Evolutionary conservation across 306 rosid species (phyloP), one percentile per base, ranked within the genome.

Genomic region (Nissolia schottii): DNA sequence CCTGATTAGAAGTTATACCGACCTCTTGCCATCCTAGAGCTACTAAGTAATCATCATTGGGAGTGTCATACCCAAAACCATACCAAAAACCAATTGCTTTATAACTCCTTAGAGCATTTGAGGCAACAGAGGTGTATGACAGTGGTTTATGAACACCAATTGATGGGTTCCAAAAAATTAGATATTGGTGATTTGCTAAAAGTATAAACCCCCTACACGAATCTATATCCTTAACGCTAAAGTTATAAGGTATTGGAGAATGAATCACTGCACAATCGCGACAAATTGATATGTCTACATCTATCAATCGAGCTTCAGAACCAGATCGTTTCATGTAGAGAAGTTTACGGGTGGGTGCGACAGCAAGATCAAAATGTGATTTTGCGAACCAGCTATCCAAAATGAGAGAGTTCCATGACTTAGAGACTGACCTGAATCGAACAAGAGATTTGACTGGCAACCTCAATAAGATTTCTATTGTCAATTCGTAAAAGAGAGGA

Each of bases 81-180:
- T 6, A 29, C 3, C 3, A 1, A 4, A 32, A 32, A 32, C 0
- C 6, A 32, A 32, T 5, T 0, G 0, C 37, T 1, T 32, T 0
- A 5, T 32, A 7, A 4, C 0, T 1, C 6, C 37, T 9, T 9
- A 1, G 45, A 38, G 11, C 12, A 38, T 10, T n/a, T 13, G 2
- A 16, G 1, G 0, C 19, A 22, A 0, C 5, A 6, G 2, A 14
- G 5, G 9, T 15, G 1, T 8, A 2, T 23, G 45, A 10, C 5
- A 77, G 11, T 1, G 1, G 29, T 77, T 50, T 77, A 7, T 16
- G n/a, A 13, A 1, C 10, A 28, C 38, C 40, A 0, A 35, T 51
- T 25, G 70, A 19, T 1, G 81, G 81, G 19, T 77, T 77, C 76
- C 77, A 77, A 0, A 77, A 0, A 6, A 59, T 11, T 2, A 69